Conservation (phyloP, 148 eudicot species). For the Persicaria maculosa region DNA sequence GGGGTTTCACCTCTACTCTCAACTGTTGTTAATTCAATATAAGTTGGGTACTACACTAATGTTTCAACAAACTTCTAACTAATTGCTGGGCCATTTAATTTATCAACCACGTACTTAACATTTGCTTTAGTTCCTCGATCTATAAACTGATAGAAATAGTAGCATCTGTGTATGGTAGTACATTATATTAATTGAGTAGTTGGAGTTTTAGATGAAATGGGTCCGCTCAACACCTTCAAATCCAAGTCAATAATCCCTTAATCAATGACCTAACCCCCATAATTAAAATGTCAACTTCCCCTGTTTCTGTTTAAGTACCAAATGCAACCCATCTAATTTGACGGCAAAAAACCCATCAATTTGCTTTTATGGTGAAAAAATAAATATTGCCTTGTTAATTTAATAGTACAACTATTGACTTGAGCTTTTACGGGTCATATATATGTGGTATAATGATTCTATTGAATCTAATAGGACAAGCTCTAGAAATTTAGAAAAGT, state of each 20-base stretch:
- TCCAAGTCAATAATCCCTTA: not conserved
- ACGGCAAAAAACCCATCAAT: no score
- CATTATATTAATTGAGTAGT: not conserved
- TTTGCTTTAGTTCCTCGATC: no score
- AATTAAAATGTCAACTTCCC: not conserved
- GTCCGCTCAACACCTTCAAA: not conserved
- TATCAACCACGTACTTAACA: no score
- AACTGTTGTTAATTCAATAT: not conserved
- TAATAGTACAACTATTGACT: not conserved
- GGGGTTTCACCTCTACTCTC: not conserved
- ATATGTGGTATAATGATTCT: not conserved
- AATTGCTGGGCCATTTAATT: no score
- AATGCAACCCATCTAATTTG: not conserved
- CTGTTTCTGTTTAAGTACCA: not conserved
- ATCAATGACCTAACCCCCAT: not conserved
- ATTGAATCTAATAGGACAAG: not conserved
- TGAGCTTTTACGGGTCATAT: not conserved
- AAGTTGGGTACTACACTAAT: no score
- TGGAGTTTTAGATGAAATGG: not conserved
- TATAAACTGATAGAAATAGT: no score
- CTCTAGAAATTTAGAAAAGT: not conserved
- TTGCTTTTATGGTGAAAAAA: no score
- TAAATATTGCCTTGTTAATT: not conserved
- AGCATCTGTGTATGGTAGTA: no score
- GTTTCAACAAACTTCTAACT: no score